phyloP scores from a whole-genome alignment of 306 rosid species.

The Comarum palustre region DNA sequence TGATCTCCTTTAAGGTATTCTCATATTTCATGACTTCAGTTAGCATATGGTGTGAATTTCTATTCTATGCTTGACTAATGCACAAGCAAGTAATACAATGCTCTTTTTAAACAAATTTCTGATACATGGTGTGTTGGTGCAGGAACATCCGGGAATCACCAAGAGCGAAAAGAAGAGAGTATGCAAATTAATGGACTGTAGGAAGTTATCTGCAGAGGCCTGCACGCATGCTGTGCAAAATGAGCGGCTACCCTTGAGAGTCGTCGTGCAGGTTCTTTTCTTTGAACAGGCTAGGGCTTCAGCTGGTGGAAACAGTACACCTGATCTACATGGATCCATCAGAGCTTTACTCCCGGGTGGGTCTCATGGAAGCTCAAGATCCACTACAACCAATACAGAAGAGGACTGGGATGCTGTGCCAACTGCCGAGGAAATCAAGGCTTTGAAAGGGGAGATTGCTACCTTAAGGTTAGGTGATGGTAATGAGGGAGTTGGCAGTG shows the following conservation, averaged over 20 bases:
- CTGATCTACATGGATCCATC: conserved; percentile 60
- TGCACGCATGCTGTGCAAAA: conserved; percentile 95
- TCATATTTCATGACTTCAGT: neutral
- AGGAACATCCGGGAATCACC: conserved; percentile 87
- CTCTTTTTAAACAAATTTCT: conserved; percentile 1
- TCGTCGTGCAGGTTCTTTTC: conserved; percentile 85
- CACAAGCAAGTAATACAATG: neutral
- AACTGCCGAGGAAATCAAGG: conserved; percentile 62
- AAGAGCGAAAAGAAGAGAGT: conserved; percentile 83
- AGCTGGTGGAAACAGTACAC: conserved; percentile 54
- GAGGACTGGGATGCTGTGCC: conserved; percentile 86
- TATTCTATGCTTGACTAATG: neutral
- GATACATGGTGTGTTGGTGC: conserved; percentile 26
- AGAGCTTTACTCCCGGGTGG: conserved; percentile 62
- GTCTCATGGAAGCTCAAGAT: conserved; percentile 83
- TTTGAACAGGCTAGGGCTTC: conserved; percentile 81
- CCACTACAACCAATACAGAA: conserved; percentile 74
- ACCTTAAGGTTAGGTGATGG: conserved; percentile 40
- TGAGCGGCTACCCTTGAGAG: conserved; percentile 84
- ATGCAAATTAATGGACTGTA: conserved; percentile 87
- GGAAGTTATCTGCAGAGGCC: conserved; percentile 78
- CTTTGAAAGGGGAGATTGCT: conserved; percentile 64
- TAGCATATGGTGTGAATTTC: neutral
- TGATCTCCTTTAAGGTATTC: neutral
- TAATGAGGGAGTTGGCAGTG: conserved; percentile 27